These are phyloP conservation scores for Entrophospora sp. DNA, from an alignment of 192 early-diverging fungal species.

Conservation along the genomic window DNA sequence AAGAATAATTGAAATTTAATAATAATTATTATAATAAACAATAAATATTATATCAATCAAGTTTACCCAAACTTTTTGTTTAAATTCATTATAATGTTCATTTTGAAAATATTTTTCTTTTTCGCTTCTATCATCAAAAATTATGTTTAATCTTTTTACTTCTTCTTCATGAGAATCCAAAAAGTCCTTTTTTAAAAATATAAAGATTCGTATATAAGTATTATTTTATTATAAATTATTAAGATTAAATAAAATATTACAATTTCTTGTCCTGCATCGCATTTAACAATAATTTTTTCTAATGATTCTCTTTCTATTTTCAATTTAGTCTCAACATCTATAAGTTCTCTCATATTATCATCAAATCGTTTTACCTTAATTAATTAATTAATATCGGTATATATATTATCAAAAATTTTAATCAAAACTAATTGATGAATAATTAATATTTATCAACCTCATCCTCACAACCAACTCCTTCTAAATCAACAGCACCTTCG, in stretches of 20 bases:
- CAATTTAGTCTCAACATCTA: constrained; percentile 20
- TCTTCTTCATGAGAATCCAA: background rate
- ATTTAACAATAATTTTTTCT: background rate
- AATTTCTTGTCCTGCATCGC: constrained; percentile 4
- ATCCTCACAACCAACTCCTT: background rate
- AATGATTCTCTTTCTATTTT: background rate
- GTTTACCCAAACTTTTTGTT: constrained; percentile 27
- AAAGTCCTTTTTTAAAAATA: constrained; percentile 21
- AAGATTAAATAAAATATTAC: constrained; percentile 15
- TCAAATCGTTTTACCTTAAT: constrained; percentile 18
- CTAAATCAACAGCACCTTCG: background rate
- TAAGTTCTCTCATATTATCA: background rate
- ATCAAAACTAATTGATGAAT: background rate
- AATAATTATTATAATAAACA: background rate
- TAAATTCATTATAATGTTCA: constrained; percentile 18
- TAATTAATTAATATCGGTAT: too few species aligned
- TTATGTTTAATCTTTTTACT: background rate
- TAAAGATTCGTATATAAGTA: background rate
- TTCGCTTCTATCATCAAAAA: background rate
- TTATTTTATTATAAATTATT: background rate
- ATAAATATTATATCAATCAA: background rate
- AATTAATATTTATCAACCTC: background rate
- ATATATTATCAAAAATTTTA: background rate
- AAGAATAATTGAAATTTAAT: background rate
- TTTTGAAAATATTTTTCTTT: constrained; percentile 19